Evolutionary conservation across 2,329 filamentous ascomycete genomes (phyloP), one percentile per base, ranked within the genome.

Genomic region (Colletotrichum chrysophilum): DNA sequence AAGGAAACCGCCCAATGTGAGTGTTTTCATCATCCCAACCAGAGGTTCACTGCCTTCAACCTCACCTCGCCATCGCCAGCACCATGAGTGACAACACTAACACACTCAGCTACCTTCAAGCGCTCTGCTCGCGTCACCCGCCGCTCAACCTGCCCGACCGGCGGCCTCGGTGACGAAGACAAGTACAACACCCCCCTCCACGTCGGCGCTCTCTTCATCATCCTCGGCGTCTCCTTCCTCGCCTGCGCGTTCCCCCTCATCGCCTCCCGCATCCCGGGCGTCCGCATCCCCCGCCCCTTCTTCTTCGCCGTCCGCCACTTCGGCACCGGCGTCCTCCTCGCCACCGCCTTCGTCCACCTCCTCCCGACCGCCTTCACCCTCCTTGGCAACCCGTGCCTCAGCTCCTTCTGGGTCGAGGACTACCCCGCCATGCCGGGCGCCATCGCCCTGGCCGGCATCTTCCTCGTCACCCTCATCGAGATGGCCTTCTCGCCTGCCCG

Each of bases 341-440:
- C 95, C 30, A 96, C 94, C 2, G 94, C 95, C 68, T 96, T 97
- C 80, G 94, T 96, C 34, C 94, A 96, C 85, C 86, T 93, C 36
- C 89, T 93, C 10, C 92, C 91, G 60, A 94, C 91, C 4, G 92
- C 93, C 7, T 94, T 94, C 78, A 81, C 87, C 69, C 92, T 91
- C 9, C 87, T 93, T 13, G 91, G 88, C 55, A 87, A 93, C 78
- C 91, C 91, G 13, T 94, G 93, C 80, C 90, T 98, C 2, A 93
- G 93, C 14, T 86, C 88, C 70, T 94, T 96, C 81, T 97, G 95
- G 92, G 96, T 91, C 80, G 80, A 92, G 58, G 90, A 91, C 32
- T 98, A 96, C 84, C 91, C 89, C 69, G 94, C 95, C 26, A 94
- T 97, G 86, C 92, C 95, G 1, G 95, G 95, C 5, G 90, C 96